Percentiles rank a stretch among this genome's conserved stretches.
phyloP scores from a whole-genome alignment of 768 basidiomycete species.

The Boletus pseudo-olivaceus region DNA sequence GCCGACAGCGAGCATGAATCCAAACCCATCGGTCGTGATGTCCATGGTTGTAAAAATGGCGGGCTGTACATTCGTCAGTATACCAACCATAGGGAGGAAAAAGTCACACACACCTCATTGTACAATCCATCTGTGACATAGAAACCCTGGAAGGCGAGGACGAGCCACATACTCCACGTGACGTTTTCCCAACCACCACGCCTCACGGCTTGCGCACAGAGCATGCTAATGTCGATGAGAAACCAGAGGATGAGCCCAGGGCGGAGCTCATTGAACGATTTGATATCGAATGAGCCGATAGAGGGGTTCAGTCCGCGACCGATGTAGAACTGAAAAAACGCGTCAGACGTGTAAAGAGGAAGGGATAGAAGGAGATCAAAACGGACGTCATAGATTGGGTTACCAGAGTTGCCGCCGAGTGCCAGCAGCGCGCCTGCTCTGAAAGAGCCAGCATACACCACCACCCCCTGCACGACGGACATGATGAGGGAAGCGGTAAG shows the following conservation, averaged over 20 bases:
- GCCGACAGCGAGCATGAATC: slow-evolving; percentile 95
- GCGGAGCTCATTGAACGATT: slow-evolving; percentile 51
- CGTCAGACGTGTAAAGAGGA: not conserved
- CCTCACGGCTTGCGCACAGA: slow-evolving; percentile 84
- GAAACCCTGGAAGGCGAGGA: slow-evolving; percentile 78
- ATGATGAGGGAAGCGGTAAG: slow-evolving; percentile 78
- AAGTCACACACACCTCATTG: slow-evolving; percentile 68
- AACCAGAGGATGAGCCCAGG: slow-evolving; percentile 82
- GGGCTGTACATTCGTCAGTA: slow-evolving; percentile 43
- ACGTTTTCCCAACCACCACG: slow-evolving; percentile 58
- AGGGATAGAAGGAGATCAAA: not conserved
- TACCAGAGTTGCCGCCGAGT: slow-evolving; percentile 88
- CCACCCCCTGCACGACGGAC: slow-evolving; percentile 69
- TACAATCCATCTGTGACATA: slow-evolving; percentile 87
- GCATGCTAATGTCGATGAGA: slow-evolving; percentile 85
- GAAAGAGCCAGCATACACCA: slow-evolving; percentile 72
- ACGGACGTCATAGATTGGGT: slow-evolving; percentile 85
- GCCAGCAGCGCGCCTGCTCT: slow-evolving; percentile 70
- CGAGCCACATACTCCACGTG: slow-evolving; percentile 92
- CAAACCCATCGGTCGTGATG: slow-evolving; percentile 95
- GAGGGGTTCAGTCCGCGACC: slow-evolving; percentile 94
- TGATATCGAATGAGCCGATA: slow-evolving; percentile 72
- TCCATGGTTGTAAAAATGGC: slow-evolving; percentile 96
- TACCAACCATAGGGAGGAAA: not conserved
- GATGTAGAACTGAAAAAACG: slow-evolving; percentile 71